These are phyloP conservation scores for Moniliophthora roreri DNA, from an alignment of 1,284 basidiomycete genomes.

Conservation along the genomic window DNA sequence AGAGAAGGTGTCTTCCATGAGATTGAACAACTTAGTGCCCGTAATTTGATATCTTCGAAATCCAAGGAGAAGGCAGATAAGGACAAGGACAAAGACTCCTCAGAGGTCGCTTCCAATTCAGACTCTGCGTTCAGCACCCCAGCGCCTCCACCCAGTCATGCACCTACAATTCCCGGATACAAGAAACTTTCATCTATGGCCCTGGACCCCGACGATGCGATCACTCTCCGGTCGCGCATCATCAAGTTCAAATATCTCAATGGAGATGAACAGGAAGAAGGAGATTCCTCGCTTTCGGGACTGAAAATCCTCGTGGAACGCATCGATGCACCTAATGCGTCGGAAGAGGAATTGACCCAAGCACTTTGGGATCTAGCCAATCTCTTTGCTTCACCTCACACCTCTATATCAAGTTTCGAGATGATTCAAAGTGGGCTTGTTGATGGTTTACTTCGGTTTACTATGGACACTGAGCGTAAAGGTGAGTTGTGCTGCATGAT, in stretches of 20 bases:
- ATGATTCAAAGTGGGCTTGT: slow-evolving; percentile 92
- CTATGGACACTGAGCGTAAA: slow-evolving; percentile 63
- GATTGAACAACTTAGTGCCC: slow-evolving; percentile 72
- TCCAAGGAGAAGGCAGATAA: slow-evolving; percentile 53
- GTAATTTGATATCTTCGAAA: slow-evolving; percentile 57
- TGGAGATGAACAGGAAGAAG: slow-evolving; percentile 57
- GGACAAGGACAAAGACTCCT: slow-evolving; percentile 43
- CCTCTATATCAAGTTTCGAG: slow-evolving; percentile 94
- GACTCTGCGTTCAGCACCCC: slow-evolving; percentile 28
- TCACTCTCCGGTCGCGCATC: slow-evolving; percentile 85
- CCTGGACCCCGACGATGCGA: slow-evolving; percentile 83
- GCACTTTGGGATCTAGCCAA: slow-evolving; percentile 73
- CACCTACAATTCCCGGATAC: slow-evolving; percentile 55
- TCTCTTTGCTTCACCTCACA: slow-evolving; percentile 76
- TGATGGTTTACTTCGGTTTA: slow-evolving; percentile 83
- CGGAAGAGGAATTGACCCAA: slow-evolving; percentile 66
- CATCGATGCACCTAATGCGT: slow-evolving; percentile 52
- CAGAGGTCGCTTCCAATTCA: slow-evolving; percentile 39
- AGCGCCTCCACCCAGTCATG: slow-evolving; percentile 32
- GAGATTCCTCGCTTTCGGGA: slow-evolving; percentile 64
- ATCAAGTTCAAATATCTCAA: slow-evolving; percentile 79
- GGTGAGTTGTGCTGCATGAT: slow-evolving; percentile 37
- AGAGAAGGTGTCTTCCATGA: slow-evolving; percentile 95
- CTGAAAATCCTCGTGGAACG: slow-evolving; percentile 67
- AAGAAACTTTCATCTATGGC: slow-evolving; percentile 66